phyloP scores from a whole-genome alignment of 345 rosid genomes.

The Trapa bicornis region DNA sequence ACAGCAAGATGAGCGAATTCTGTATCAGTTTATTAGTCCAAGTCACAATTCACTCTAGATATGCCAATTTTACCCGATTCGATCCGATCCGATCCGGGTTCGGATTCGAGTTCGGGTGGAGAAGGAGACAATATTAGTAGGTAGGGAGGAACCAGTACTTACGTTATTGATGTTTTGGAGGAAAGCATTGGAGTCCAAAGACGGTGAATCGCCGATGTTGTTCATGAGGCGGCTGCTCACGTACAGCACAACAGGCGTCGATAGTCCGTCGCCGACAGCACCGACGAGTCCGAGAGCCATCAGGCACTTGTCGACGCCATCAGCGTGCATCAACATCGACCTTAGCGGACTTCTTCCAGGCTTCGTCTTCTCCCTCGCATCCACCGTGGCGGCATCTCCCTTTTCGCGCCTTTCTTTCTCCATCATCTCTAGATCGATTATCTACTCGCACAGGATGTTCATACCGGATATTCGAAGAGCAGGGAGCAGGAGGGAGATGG shows the following conservation, averaged over 20 bases:
- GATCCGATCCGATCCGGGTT: too few species aligned
- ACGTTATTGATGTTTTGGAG: conserved; percentile 42
- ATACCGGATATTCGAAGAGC: not conserved
- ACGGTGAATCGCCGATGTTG: conserved; percentile 34
- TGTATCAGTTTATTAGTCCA: conserved; percentile 11
- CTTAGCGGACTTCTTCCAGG: conserved; percentile 19
- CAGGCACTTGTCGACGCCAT: conserved; percentile 37
- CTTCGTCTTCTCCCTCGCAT: conserved; percentile 7
- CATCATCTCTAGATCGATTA: not conserved
- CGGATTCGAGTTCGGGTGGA: too few species aligned
- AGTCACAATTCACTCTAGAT: not conserved
- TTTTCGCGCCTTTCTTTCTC: not conserved
- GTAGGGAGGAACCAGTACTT: not conserved
- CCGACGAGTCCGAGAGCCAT: conserved; percentile 63
- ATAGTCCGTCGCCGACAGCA: conserved; percentile 54
- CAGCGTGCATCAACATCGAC: conserved; percentile 63
- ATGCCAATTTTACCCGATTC: too few species aligned
- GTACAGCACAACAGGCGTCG: conserved; percentile 50
- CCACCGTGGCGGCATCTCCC: not conserved
- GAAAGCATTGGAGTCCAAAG: conserved; percentile 18
- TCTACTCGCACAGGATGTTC: not conserved
- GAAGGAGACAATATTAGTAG: not conserved
- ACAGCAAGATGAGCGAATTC: conserved; percentile 56
- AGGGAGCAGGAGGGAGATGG: not conserved
- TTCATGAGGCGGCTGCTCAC: conserved; percentile 64